phyloP scores from a whole-genome alignment of 768 basidiomycete genomes.

The Udeniomyces megalosporus region DNA sequence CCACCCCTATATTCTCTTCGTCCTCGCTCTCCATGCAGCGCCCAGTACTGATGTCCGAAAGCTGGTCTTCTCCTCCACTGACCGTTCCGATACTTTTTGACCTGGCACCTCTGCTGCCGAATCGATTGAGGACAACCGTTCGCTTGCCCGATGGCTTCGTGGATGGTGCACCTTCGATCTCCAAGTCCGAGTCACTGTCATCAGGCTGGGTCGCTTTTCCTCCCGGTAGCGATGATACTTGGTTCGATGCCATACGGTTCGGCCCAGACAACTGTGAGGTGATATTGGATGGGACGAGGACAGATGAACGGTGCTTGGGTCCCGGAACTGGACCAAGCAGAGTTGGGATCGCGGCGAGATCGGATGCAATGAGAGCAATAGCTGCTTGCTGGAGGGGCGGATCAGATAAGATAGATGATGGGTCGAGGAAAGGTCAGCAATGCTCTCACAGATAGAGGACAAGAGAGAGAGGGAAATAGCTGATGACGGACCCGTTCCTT shows the following conservation, averaged over 20 bases:
- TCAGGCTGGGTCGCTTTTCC: neutral
- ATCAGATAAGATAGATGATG: neutral
- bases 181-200: neutral
- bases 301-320: neutral
- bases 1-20: too few species aligned
- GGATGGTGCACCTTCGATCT: neutral
- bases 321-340: neutral
- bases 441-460: neutral
- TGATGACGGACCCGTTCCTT: constrained; percentile 1
- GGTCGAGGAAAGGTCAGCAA: neutral
- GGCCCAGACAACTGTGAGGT: too few species aligned
- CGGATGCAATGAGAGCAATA: constrained; percentile 5
- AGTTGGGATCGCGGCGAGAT: neutral
- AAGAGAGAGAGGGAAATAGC: neutral
- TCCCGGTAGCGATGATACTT: neutral
- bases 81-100: too few species aligned
- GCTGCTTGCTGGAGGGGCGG: neutral
- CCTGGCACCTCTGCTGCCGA: too few species aligned
- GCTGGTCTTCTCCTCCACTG: too few species aligned
- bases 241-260: neutral
- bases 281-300: neutral
- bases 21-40: too few species aligned
- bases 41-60: too few species aligned
- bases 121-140: too few species aligned
- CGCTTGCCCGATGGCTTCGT: too few species aligned